Evolutionary conservation across 768 basidiomycete species (phyloP).

Genomic region (Leccinellum rugosiceps): DNA sequence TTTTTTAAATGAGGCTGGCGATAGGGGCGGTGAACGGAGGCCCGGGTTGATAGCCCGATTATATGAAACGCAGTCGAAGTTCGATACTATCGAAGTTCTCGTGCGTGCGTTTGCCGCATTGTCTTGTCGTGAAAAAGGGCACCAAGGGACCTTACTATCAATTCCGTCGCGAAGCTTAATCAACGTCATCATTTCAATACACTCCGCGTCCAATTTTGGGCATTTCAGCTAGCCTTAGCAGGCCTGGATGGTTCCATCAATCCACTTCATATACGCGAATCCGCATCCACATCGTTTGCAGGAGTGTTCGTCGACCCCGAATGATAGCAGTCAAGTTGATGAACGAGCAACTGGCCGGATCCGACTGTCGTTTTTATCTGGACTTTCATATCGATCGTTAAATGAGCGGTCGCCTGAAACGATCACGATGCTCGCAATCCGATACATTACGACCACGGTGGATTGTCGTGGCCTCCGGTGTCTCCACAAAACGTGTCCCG

Average conservation of each 20-base stretch:
- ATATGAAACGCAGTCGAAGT: conserved; percentile 20
- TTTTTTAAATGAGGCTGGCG: conserved; percentile 5
- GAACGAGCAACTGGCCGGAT: neutral
- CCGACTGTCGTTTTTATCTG: conserved; percentile 3
- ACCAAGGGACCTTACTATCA: conserved; percentile 6
- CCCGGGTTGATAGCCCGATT: conserved; percentile 1
- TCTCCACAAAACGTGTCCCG: conserved; percentile 25
- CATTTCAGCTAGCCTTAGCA: neutral
- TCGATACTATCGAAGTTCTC: conserved; percentile 7
- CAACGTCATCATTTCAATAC: conserved; percentile 17
- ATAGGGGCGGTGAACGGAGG: conserved; percentile 9
- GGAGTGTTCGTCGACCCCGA: neutral
- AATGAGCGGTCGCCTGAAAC: conserved; percentile 5
- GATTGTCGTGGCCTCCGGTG: conserved; percentile 18
- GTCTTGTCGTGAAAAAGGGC: conserved; percentile 12
- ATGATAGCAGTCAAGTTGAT: neutral
- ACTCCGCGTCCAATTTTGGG: conserved; percentile 2
- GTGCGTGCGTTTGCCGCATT: conserved; percentile 24
- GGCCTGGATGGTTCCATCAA: neutral
- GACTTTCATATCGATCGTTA: conserved; percentile 6
- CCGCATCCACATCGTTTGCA: neutral
- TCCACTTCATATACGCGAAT: neutral
- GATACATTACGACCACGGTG: conserved; percentile 19
- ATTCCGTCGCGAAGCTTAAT: conserved; percentile 14
- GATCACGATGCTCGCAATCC: conserved; percentile 6